Conservation (phyloP, 306 rosid genomes). For the Astragalus glycyphyllos region DNA sequence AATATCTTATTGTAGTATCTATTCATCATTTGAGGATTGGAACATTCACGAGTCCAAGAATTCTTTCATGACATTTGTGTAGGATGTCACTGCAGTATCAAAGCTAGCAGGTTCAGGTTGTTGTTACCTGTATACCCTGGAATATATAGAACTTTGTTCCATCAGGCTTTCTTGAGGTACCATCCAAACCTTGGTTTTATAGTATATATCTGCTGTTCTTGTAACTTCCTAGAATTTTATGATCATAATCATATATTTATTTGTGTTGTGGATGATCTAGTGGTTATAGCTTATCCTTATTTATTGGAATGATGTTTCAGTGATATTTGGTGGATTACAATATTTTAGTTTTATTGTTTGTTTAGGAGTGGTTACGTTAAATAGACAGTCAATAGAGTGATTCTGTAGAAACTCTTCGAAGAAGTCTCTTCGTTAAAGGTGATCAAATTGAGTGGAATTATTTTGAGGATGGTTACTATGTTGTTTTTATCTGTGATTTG, state of each 20-base stretch:
- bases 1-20: slow-evolving; percentile 1
- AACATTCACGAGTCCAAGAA: neutral
- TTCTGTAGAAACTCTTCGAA: neutral
- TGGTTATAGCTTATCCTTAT: neutral
- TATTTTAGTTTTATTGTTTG: neutral
- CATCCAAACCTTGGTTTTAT: slow-evolving; percentile 27
- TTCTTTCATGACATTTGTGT: slow-evolving; percentile 21
- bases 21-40: neutral
- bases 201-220: slow-evolving; percentile 18
- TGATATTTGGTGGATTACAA: slow-evolving; percentile 11
- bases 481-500: neutral
- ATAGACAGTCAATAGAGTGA: neutral
- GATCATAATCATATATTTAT: neutral
- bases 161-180: slow-evolving; percentile 34
- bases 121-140: slow-evolving; percentile 22
- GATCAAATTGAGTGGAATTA: slow-evolving; percentile 6
- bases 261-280: slow-evolving; percentile 8
- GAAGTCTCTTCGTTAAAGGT: neutral
- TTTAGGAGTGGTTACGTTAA: neutral
- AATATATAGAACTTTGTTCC: slow-evolving; percentile 22
- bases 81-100: slow-evolving; percentile 28
- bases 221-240: neutral
- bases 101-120: slow-evolving; percentile 30
- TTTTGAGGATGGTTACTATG: neutral
- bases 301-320: neutral